Base-by-base conservation (phyloP, 257 asterid species). In the Plectranthus barbatus region DNA sequence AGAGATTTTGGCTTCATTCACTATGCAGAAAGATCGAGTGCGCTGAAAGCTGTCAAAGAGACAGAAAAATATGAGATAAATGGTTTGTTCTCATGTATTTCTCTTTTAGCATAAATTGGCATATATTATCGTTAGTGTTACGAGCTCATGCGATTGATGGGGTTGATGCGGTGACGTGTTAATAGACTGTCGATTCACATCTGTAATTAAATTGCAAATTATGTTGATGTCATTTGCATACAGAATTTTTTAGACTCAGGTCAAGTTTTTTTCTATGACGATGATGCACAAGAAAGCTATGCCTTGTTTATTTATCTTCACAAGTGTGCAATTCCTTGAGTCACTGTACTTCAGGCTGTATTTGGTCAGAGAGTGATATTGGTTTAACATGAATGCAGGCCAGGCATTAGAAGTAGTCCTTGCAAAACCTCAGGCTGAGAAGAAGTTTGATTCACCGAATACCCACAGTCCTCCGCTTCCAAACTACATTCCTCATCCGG, bases 401-500 rank as follows among this genome's bases (percentile, higher is more conserved):
- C 95, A 92, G 73, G 40, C 62, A 34, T 67, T 92, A 64, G 97
- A 86, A 77, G 97, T 86, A 47, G 95, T 84, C 72, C 95, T 92
- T 42, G 98, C 98, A 63, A 92, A 89, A 81, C 98, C 98, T 66
- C 98, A 89, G 86, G 57, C 86, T 3, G 97, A 89, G 64, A 92
- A 78, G 82, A 92, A 80, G 79, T 80, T 81, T 66, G 95, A 88
- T 73, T 58, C 73, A 58, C 82, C 75, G 10, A 79, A 70, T 72
- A 80, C 89, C 57, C 83, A 86, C 65, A 79, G 68, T 66, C 63
- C 94, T 36, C 83, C 73, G 24, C 58, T 80, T 12, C 90, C 93
- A 0, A 89, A 89, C 80, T 86, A 77, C 69, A 88, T 86, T 50
- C 87, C 93, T 15, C 81, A 87, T 75, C 87, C 88, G 37, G 98